Conservation (phyloP, 257 asterid species). For the Lavandula angustifolia region DNA sequence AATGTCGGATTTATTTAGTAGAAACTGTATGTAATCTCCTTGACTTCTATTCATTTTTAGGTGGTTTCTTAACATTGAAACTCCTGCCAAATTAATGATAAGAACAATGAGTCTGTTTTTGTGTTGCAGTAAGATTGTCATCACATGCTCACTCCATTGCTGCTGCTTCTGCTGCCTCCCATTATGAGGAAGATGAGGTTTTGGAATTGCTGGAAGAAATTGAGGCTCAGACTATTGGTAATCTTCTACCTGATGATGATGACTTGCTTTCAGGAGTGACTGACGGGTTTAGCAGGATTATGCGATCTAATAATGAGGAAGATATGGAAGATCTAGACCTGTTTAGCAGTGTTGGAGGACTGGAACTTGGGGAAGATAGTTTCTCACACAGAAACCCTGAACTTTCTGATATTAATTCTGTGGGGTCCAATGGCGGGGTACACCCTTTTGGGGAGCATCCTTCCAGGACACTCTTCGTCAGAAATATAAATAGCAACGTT, state of each 20-base stretch:
- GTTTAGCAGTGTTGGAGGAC: conserved; percentile 91
- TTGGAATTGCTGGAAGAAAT: conserved; percentile 87
- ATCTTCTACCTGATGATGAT: conserved; percentile 98
- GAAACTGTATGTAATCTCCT: conserved; percentile 60
- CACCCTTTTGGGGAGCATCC: conserved; percentile 74
- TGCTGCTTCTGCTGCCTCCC: conserved; percentile 51
- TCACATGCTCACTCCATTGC: conserved; percentile 66
- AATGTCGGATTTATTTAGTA: conserved; percentile 74
- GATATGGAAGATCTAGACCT: conserved; percentile 80
- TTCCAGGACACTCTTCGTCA: conserved; percentile 88
- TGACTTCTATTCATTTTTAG: conserved; percentile 14
- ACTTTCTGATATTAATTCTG: conserved; percentile 44
- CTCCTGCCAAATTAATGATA: conserved; percentile 13
- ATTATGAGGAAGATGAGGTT: conserved; percentile 71
- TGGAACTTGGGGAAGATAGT: conserved; percentile 94
- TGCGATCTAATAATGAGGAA: conserved; percentile 49
- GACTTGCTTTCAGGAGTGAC: conserved; percentile 92
- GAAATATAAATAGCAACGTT: conserved; percentile 83
- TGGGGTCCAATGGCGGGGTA: conserved; percentile 50
- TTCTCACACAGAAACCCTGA: conserved; percentile 51
- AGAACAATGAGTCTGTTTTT: conserved; percentile 15
- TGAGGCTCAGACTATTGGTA: conserved; percentile 94
- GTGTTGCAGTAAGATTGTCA: conserved; percentile 71
- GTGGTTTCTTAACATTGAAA: background rate
- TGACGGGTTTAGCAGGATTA: conserved; percentile 66